These are phyloP conservation scores for Talaromyces rugulosus DNA, from an alignment of 2,329 filamentous ascomycete genomes.

Conservation along the genomic window DNA sequence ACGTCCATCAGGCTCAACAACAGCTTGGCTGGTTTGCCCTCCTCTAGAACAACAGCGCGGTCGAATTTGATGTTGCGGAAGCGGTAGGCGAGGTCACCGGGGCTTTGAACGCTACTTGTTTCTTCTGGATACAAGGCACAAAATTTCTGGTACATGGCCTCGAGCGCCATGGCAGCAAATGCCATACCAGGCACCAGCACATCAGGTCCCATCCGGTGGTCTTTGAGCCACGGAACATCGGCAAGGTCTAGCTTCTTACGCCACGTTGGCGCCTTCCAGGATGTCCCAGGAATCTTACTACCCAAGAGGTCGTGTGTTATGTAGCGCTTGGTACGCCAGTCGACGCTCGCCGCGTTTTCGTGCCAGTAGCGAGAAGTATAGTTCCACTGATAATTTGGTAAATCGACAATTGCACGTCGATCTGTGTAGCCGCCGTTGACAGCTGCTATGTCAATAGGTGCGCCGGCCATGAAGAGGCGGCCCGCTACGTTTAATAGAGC, in stretches of 20 bases:
- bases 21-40: not conserved
- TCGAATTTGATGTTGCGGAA: not conserved
- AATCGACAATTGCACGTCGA: not conserved
- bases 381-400: constrained; percentile 2
- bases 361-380: not conserved
- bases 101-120: too few species aligned
- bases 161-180: not conserved
- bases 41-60: not conserved
- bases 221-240: not conserved
- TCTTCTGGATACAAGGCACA: not conserved
- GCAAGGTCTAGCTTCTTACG: not conserved
- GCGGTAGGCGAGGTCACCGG: too few species aligned
- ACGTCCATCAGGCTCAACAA: not conserved
- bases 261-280: not conserved
- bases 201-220: not conserved
- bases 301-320: not conserved
- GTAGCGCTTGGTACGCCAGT: not conserved
- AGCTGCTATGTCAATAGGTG: not conserved
- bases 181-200: not conserved
- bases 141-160: not conserved
- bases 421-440: too few species aligned
- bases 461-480: not conserved
- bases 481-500: not conserved
- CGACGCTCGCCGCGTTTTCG: not conserved
- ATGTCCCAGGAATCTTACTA: not conserved